These are phyloP conservation scores for Xylaria polymorpha DNA, from an alignment of 2,329 filamentous ascomycete species.

Conservation along the genomic window DNA sequence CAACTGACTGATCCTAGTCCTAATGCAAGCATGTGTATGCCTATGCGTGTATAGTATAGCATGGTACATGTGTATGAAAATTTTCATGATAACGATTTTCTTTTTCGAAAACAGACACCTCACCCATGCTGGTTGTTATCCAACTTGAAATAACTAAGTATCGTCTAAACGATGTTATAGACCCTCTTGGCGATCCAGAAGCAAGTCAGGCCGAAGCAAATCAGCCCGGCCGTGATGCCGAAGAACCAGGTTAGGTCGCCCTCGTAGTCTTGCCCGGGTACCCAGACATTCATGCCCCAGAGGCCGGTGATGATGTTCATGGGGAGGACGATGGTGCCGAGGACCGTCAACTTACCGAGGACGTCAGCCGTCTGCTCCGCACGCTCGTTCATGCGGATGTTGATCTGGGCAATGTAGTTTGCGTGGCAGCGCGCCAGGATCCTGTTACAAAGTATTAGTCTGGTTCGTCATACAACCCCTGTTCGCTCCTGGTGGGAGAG, in stretches of 20 bases:
- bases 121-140: not conserved
- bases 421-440: conserved; percentile 90
- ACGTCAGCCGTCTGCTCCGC: conserved; percentile 96
- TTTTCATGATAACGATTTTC: not conserved
- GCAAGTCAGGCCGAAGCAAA: conserved; percentile 82
- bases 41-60: conserved; percentile 15
- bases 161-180: conserved; percentile 69
- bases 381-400: conserved; percentile 98
- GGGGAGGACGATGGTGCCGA: conserved; percentile 95
- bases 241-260: conserved; percentile 80
- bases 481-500: not conserved
- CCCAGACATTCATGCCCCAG: conserved; percentile 99
- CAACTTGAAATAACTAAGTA: not conserved
- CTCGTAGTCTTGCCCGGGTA: conserved; percentile 89
- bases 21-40: conserved; percentile 24
- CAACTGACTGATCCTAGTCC: not conserved
- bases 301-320: conserved; percentile 99
- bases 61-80: not conserved
- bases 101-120: not conserved
- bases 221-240: conserved; percentile 77
- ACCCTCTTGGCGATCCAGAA: conserved; percentile 86
- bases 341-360: conserved; percentile 90
- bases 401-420: conserved; percentile 99
- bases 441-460: conserved; percentile 57
- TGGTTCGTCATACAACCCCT: not conserved